Base-by-base conservation (phyloP, 2,329 filamentous ascomycete species). In the Teratosphaeria zuluensis region DNA sequence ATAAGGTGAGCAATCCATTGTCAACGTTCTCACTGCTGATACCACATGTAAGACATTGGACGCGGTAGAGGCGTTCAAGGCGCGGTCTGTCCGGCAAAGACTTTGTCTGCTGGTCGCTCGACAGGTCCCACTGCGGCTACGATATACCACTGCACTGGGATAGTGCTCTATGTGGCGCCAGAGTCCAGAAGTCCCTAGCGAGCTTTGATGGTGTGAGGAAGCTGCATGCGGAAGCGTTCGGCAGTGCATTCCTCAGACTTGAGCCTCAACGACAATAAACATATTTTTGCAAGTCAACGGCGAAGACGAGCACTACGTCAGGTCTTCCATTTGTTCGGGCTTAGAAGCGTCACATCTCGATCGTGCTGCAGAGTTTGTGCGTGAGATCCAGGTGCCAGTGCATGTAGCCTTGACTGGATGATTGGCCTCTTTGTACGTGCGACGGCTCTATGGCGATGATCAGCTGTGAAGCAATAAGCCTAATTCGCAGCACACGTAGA, bases 141-240 rank as follows among this genome's bases (percentile, higher is more conserved):
- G 56, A 16, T 57, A 48, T 55, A 56, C 16, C 21, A 16, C 24
- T 51, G 54, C 54, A 51, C 38, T 31, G 31, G 54, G 54, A 48
- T 55, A 21, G 19, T 14, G 61, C 32, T 55, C 54, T 30, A 57
- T 46, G 53, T 14, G 42, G 48, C 54, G 21, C 21, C 12, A 51
- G 56, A 55, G 53, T 56, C 52, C 56, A 58, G 57, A 60, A 65
- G 59, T 65, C 56, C 64, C 63, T 68, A 66, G 62, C 63, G 66
- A 69, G 60, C 55, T 62, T 61, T 62, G 62, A 62, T 59, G 61
- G 56, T 62, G 62, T 55, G 31, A 28, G 56, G 58, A 42, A 56
- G 59, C 65, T 61, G 66, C 55, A 64, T 64, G 59, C 66, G 56
- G 63, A 57, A 58, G 51, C 32, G 42, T 42, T 58, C 59, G 56